These are phyloP conservation scores for Pseudogymnoascus sp. DNA, from an alignment of 2,329 filamentous ascomycete species.

Conservation along the genomic window DNA sequence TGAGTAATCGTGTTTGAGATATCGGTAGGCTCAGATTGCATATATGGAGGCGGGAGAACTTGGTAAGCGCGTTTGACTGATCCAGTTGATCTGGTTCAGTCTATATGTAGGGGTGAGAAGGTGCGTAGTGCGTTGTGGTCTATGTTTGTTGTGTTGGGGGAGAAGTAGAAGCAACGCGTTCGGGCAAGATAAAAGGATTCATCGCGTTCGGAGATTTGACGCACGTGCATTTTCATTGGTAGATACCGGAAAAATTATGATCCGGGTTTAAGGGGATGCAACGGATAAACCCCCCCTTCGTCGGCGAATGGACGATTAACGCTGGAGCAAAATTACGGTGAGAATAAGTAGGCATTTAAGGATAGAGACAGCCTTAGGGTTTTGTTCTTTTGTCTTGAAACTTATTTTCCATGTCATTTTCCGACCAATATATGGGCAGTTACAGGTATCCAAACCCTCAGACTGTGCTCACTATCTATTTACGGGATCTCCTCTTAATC, in stretches of 20 bases:
- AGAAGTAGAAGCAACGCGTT: neutral
- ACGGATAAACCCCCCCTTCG: neutral
- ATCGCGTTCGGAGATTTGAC: conserved; percentile 4
- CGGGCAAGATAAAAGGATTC: neutral
- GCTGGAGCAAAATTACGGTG: neutral
- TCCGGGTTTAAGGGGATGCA: neutral
- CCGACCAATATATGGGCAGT: neutral
- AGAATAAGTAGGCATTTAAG: neutral
- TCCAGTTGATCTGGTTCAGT: conserved; percentile 18
- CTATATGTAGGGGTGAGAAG: neutral
- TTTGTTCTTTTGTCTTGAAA: neutral
- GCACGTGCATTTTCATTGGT: conserved; percentile 7
- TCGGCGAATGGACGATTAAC: neutral
- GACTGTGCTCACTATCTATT: neutral
- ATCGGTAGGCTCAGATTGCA: conserved; percentile 51
- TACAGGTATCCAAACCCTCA: neutral
- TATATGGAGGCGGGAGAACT: conserved; percentile 43
- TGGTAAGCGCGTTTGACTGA: conserved; percentile 24
- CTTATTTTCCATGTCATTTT: neutral
- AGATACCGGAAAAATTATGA: neutral
- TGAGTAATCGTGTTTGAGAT: conserved; percentile 37
- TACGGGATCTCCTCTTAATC: conserved; percentile 2
- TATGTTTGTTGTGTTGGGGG: neutral
- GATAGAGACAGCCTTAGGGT: neutral
- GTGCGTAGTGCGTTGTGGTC: neutral